Base-by-base conservation (phyloP, 1,284 basidiomycete species). In the Ganoderma leucocontextum region DNA sequence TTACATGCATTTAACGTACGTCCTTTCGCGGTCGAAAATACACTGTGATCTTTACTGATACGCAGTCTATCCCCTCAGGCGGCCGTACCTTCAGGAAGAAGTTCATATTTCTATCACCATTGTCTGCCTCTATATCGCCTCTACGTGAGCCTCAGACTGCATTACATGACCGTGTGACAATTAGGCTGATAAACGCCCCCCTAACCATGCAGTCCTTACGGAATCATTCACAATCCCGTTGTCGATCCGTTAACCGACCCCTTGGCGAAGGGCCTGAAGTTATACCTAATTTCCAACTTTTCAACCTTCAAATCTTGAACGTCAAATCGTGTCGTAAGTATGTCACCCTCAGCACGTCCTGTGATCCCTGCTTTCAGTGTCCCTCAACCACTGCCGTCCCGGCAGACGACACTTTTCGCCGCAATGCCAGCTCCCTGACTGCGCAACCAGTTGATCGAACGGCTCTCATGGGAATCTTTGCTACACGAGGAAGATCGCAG, bases 121-220 rank as follows among this genome's bases (percentile, higher is more conserved):
- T 13, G 22, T 25, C 12, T 25, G 47, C 8, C 2, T 47, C 22
- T 49, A 4, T 49, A 12, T 25, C 9, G 22, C 22, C 8, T 49
- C 12, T 2, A 22, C 47, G 22, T 49, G 47, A 25, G 47, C n/a
- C 15, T 47, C 44, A n/a, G n/a, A 47, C 44, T 19, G 22, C 12
- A 19, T 49, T 49, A 22, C 47, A 49, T 49, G 22, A 25, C 19
- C 47, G 47, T 38, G 19, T 53, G 47, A 53, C 61, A 36, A 39
- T 9, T 35, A 15, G 25, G 10, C 19, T 19, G 47, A 15, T 33
- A 62, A 47, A 59, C 38, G 52, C 55, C 42, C 41, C 19, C 13
- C 12, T 64, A 59, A 47, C 36, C 42, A 62, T 39, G 62, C 52
- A 42, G 36, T 49, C 38, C 15, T 39, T 53, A 62, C 61, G 61